Conservation (phyloP, 352 stramenopile species). For the Phytophthora sojae region DNA sequence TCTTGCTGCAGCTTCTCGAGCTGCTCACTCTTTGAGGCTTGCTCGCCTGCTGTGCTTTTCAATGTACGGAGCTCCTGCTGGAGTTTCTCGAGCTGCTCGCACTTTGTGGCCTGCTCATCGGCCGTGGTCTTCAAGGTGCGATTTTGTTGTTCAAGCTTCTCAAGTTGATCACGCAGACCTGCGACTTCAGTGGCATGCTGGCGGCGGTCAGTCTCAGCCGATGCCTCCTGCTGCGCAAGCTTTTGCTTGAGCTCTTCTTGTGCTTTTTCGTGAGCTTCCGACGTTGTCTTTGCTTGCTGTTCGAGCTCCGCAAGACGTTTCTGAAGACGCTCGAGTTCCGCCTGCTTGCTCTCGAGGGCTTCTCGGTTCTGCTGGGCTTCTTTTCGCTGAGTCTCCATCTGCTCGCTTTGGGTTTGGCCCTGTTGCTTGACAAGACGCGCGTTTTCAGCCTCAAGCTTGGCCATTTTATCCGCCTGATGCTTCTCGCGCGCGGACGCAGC, state of each 20-base stretch:
- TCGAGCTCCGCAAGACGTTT: slow-evolving; percentile 24
- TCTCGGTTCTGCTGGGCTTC: slow-evolving; percentile 39
- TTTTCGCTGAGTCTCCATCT: slow-evolving; percentile 32
- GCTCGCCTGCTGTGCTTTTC: slow-evolving; percentile 18
- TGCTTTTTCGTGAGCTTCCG: slow-evolving; percentile 16
- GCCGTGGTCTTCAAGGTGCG: slow-evolving; percentile 15
- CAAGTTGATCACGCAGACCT: slow-evolving; percentile 25
- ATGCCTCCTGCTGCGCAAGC: slow-evolving; percentile 17
- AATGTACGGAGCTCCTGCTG: slow-evolving; percentile 25
- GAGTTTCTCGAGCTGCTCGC: slow-evolving; percentile 31
- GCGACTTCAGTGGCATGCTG: slow-evolving; percentile 20
- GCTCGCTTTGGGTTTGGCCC: slow-evolving; percentile 28
- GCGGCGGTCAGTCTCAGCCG: slow-evolving; percentile 7
- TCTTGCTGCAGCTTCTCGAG: slow-evolving; percentile 32
- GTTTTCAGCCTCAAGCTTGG: slow-evolving; percentile 40
- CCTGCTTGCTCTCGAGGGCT: slow-evolving; percentile 33
- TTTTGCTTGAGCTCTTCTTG: slow-evolving; percentile 17
- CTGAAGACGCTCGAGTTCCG: slow-evolving; percentile 32
- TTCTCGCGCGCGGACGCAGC: slow-evolving; percentile 21
- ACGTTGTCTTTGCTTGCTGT: slow-evolving; percentile 18
- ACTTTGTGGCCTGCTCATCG: slow-evolving; percentile 23
- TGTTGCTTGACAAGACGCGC: slow-evolving; percentile 32
- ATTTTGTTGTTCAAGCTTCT: slow-evolving; percentile 31
- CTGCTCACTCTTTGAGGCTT: slow-evolving; percentile 19
- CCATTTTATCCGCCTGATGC: slow-evolving; percentile 29